Evolutionary conservation across 495 filamentous ascomycete genomes (phyloP).

Genomic region (Hyaloscypha finlandica): DNA sequence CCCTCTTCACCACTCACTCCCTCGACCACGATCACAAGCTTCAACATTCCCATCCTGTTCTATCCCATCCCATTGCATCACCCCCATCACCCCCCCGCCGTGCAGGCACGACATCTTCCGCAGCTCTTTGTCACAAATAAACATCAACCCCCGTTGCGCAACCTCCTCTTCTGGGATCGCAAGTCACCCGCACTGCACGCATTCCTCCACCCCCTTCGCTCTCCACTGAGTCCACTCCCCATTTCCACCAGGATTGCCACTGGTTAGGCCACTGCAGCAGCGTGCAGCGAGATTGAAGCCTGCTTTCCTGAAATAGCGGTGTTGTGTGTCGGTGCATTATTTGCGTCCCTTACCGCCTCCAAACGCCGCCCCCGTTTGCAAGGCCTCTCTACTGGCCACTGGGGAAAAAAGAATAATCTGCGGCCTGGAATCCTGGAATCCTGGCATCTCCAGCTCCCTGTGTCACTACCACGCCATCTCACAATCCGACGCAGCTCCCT

Average conservation of each 20-base stretch:
- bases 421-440: constrained; percentile 23
- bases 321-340: constrained; percentile 9
- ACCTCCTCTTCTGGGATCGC: background rate
- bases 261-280: background rate
- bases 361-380: constrained; percentile 18
- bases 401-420: background rate
- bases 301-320: constrained; percentile 19
- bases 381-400: background rate
- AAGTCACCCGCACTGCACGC: background rate
- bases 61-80: background rate
- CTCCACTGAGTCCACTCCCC: background rate
- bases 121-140: background rate
- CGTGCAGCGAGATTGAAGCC: too few relatives aligned
- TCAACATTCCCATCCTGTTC: background rate
- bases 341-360: constrained; percentile 26
- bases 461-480: constrained; percentile 20
- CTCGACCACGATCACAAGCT: background rate
- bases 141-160: background rate
- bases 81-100: background rate
- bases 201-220: background rate
- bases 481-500: constrained; percentile 21
- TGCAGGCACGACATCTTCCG: background rate
- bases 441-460: constrained; percentile 14
- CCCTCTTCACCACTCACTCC: constrained; percentile 6
- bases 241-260: background rate